Evolutionary conservation across 139 green algal species (phyloP).

Genomic region (Microglena sp.): DNA sequence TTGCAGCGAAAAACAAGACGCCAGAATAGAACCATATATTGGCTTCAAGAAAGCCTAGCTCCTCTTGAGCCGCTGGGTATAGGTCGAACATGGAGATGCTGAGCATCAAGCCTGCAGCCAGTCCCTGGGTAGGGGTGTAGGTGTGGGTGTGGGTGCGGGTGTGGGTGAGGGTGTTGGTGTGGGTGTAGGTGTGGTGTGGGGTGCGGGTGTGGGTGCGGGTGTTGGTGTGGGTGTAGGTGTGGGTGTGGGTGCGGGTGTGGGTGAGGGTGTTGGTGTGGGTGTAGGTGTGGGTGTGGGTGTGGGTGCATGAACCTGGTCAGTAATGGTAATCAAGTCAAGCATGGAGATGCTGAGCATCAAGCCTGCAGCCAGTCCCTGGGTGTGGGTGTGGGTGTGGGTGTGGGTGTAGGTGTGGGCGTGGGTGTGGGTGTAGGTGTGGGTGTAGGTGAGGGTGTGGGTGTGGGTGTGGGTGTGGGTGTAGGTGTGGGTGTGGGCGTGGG

Average conservation of each 20-base stretch:
- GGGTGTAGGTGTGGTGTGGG: no score
- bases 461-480: no score
- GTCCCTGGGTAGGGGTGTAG: constrained; percentile 48
- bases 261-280: no score
- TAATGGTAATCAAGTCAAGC: neutral
- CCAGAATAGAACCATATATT: constrained; percentile 62
- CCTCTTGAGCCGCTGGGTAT: constrained; percentile 45
- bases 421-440: no score
- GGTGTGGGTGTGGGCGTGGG: no score
- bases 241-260: no score
- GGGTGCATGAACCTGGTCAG: neutral
- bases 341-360: neutral
- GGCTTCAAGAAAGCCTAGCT: constrained; percentile 43
- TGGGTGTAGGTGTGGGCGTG: neutral
- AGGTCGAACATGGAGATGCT: constrained; percentile 65
- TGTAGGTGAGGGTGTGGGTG: no score
- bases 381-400: neutral
- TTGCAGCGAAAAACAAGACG: constrained; percentile 51
- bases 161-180: neutral
- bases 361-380: constrained; percentile 52
- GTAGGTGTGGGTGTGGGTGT: neutral
- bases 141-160: neutral
- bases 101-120: constrained; percentile 68
- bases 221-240: no score
- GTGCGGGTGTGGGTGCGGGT: no score